Conservation (phyloP, 2,329 filamentous ascomycete species). For the Xylariomycetidae sp. region DNA sequence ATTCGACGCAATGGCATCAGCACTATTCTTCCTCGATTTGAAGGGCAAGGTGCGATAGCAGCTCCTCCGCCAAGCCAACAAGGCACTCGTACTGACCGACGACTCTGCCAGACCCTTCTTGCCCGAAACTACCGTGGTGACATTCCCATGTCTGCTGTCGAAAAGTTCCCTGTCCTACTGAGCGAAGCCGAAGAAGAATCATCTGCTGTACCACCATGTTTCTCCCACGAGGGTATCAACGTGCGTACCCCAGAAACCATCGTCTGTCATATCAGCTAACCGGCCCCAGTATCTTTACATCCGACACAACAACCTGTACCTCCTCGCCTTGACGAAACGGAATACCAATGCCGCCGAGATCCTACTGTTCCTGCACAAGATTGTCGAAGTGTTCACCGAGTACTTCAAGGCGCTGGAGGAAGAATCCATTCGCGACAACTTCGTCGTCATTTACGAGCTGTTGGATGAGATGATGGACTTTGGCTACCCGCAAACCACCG, state of each 20-base stretch:
- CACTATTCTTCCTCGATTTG: slow-evolving; percentile 95
- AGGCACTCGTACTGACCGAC: slow-evolving; percentile 5
- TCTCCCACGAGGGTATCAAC: slow-evolving; percentile 98
- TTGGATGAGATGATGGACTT: slow-evolving; percentile 99
- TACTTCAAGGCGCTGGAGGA: slow-evolving; percentile 99
- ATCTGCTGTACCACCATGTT: slow-evolving; percentile 93
- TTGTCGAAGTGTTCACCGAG: slow-evolving; percentile 98
- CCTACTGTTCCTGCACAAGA: slow-evolving; percentile 92
- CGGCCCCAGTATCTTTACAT: slow-evolving; percentile 88
- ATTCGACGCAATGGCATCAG: slow-evolving; percentile 74
- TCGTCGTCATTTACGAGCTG: slow-evolving; percentile 97
- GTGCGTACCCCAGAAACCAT: slow-evolving; percentile 43
- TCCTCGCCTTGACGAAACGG: slow-evolving; percentile 94
- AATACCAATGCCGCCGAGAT: slow-evolving; percentile 99
- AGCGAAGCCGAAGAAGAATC: slow-evolving; percentile 99
- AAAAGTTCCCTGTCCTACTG: slow-evolving; percentile 92
- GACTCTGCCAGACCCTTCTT: slow-evolving; percentile 72
- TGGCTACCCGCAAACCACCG: slow-evolving; percentile 96
- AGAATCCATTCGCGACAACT: slow-evolving; percentile 98
- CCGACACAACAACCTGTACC: slow-evolving; percentile 97
- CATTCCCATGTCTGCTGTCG: slow-evolving; percentile 97
- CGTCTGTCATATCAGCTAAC: slow-evolving; percentile 7
- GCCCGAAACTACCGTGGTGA: slow-evolving; percentile 98
- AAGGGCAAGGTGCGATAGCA: slow-evolving; percentile 87
- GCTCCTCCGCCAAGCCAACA: background rate